Conservation (phyloP, 495 filamentous ascomycete genomes). For the Lasiosphaeriaceae sp. region DNA sequence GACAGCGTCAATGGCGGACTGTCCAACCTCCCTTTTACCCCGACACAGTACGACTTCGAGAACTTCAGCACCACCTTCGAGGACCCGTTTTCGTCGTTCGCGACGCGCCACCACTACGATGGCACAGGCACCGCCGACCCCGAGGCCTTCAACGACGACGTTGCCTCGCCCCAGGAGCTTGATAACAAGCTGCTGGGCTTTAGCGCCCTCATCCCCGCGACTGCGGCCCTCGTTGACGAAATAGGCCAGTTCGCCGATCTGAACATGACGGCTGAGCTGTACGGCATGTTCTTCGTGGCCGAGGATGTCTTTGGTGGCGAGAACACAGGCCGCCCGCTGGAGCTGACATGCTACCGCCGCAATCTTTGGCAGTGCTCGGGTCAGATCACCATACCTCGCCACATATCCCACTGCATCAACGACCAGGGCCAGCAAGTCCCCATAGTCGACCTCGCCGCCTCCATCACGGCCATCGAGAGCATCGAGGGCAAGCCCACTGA, state of each 20-base stretch:
- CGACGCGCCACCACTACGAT: slow-evolving; percentile 47
- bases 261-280: slow-evolving; percentile 74
- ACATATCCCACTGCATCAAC: slow-evolving; percentile 67
- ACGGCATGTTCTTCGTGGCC: slow-evolving; percentile 94
- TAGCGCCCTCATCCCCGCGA: slow-evolving; percentile 58
- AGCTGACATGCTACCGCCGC: slow-evolving; percentile 87
- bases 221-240: slow-evolving; percentile 54
- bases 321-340: slow-evolving; percentile 57
- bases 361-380: slow-evolving; percentile 90
- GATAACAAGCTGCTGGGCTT: slow-evolving; percentile 62
- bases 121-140: slow-evolving; percentile 20
- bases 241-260: slow-evolving; percentile 43
- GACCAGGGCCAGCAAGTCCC: slow-evolving; percentile 74
- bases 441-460: slow-evolving; percentile 69
- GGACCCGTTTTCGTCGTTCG: slow-evolving; percentile 61
- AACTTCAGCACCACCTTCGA: slow-evolving; percentile 58
- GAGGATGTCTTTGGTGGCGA: slow-evolving; percentile 58
- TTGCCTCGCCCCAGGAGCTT: slow-evolving; percentile 35
- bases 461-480: slow-evolving; percentile 82
- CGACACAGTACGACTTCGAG: slow-evolving; percentile 51
- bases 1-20: slow-evolving; percentile 41
- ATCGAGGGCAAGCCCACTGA: slow-evolving; percentile 85
- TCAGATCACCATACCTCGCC: slow-evolving; percentile 70
- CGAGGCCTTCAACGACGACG: slow-evolving; percentile 40
- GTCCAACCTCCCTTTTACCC: slow-evolving; percentile 48